Conservation (phyloP, 768 basidiomycete species). For the Imleria badia region DNA sequence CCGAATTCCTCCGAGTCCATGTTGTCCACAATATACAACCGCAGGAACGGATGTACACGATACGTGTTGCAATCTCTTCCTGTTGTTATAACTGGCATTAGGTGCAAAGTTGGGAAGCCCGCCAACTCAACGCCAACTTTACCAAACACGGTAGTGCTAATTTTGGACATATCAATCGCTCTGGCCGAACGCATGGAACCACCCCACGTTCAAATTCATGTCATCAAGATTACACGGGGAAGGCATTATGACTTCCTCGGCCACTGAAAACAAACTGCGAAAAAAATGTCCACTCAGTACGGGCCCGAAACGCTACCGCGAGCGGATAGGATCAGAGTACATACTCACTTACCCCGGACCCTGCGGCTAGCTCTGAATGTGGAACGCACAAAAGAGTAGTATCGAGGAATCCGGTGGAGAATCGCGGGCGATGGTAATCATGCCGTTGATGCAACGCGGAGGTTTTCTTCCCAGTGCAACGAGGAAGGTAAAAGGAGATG, state of each 20-base stretch:
- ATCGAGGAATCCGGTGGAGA: too few species aligned
- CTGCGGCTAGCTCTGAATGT: neutral
- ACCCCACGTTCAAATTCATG: neutral
- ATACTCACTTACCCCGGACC: neutral
- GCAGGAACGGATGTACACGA: neutral
- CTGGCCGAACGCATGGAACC: neutral
- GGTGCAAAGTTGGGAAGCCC: too few species aligned
- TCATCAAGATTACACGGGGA: too few species aligned
- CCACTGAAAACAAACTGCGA: neutral
- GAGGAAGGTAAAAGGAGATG: neutral
- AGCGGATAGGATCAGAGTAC: neutral
- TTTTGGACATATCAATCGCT: neutral
- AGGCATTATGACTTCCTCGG: neutral
- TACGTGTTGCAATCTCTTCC: neutral
- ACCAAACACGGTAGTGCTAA: neutral
- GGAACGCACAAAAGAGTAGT: neutral
- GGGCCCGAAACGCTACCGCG: neutral
- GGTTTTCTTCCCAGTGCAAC: neutral
- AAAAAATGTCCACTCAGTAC: neutral
- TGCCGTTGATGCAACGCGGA: neutral
- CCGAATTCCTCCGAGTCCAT: neutral
- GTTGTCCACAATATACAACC: neutral
- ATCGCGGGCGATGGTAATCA: neutral
- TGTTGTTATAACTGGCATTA: neutral
- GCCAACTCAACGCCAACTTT: too few species aligned